phyloP scores from a whole-genome alignment of 768 basidiomycete genomes.

The Leccinum subgranulosum region DNA sequence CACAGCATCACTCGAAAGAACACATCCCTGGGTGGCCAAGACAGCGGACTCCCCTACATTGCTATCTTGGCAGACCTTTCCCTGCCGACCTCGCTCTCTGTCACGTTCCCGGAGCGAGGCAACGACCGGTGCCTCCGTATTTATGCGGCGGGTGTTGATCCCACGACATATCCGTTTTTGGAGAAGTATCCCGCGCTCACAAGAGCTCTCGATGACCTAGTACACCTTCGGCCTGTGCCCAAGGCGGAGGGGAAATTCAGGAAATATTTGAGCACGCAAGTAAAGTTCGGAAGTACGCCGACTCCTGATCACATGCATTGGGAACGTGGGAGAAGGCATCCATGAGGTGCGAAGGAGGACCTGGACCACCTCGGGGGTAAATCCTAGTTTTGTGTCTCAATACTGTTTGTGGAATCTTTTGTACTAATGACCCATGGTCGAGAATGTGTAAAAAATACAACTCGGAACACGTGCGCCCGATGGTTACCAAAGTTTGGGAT shows the following conservation, averaged over 20 bases:
- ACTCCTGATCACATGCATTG: background rate
- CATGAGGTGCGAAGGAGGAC: background rate
- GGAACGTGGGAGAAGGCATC: constrained; percentile 2
- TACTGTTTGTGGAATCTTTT: background rate
- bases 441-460: too few relatives aligned
- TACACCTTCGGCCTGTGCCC: background rate
- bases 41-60: constrained; percentile 1
- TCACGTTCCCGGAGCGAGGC: background rate
- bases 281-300: constrained; percentile 1
- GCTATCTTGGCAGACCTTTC: constrained; percentile 12
- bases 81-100: background rate
- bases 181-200: background rate
- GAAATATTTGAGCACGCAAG: background rate
- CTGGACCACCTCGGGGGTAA: background rate
- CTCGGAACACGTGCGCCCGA: background rate
- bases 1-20: background rate
- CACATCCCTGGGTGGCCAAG: background rate
- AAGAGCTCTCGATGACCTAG: background rate
- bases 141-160: too few relatives aligned
- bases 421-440: too few relatives aligned
- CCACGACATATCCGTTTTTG: constrained; percentile 11
- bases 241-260: background rate
- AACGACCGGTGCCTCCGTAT: constrained; percentile 7
- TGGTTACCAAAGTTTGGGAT: background rate
- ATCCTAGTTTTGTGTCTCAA: background rate